phyloP scores from a whole-genome alignment of 768 basidiomycete species.

The Hemileccinum impolitum region DNA sequence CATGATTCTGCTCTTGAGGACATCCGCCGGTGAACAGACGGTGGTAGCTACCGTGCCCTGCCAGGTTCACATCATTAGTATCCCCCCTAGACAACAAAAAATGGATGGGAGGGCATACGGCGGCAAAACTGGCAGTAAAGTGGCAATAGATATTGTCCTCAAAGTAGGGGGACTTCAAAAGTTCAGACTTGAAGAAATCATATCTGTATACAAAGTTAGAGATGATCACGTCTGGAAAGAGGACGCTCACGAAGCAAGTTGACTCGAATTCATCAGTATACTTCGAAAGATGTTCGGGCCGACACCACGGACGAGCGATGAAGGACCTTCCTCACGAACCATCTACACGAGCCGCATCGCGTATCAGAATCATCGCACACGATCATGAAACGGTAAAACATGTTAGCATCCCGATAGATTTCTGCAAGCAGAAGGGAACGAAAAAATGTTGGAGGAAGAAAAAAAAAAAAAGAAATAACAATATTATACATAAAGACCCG shows the following conservation, averaged over 20 bases:
- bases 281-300: slow-evolving; percentile 86
- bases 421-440: neutral
- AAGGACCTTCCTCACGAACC: slow-evolving; percentile 81
- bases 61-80: slow-evolving; percentile 1
- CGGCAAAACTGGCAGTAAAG: slow-evolving; percentile 83
- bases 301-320: slow-evolving; percentile 72
- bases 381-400: neutral
- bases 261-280: slow-evolving; percentile 87
- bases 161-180: slow-evolving; percentile 68
- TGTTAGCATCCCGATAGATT: slow-evolving; percentile 7
- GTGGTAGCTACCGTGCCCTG: slow-evolving; percentile 88
- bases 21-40: slow-evolving; percentile 85
- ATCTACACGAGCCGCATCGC: slow-evolving; percentile 45
- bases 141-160: slow-evolving; percentile 81
- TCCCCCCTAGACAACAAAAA: neutral
- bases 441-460: neutral
- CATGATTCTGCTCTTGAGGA: slow-evolving; percentile 88
- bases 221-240: neutral
- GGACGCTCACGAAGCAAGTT: slow-evolving; percentile 75
- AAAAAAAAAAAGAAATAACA: neutral
- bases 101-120: slow-evolving; percentile 44
- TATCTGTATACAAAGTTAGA: slow-evolving; percentile 46
- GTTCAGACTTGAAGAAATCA: slow-evolving; percentile 86
- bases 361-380: neutral
- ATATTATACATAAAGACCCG: neutral